These are phyloP conservation scores for Apiospora marii DNA, from an alignment of 2,329 filamentous ascomycete genomes.

Conservation along the genomic window DNA sequence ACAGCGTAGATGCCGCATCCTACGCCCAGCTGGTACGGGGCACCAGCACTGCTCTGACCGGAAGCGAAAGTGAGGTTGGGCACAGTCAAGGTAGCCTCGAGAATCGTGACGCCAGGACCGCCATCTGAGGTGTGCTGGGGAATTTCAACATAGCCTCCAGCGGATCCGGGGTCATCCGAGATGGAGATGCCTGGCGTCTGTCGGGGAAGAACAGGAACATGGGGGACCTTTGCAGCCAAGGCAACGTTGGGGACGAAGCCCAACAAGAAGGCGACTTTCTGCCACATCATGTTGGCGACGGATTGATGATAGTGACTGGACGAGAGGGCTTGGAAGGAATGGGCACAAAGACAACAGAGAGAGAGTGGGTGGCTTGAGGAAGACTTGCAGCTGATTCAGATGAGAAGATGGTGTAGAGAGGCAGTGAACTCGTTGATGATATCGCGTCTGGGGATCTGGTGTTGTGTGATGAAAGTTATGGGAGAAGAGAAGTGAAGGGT, in stretches of 20 bases:
- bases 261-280: constrained; percentile 1
- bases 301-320: background rate
- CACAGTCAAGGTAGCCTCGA: constrained; percentile 6
- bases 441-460: background rate
- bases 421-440: background rate
- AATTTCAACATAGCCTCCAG: background rate
- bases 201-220: background rate
- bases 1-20: background rate
- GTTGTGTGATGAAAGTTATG: background rate
- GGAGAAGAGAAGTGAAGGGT: background rate
- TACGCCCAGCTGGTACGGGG: background rate
- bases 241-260: background rate
- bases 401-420: background rate
- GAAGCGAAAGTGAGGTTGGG: constrained; percentile 13
- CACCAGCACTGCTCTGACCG: background rate
- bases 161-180: rapidly evolving
- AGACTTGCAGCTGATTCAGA: background rate
- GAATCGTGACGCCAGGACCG: background rate
- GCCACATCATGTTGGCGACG: constrained; percentile 1
- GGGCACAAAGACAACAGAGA: background rate
- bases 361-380: background rate
- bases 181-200: background rate
- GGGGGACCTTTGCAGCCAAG: background rate
- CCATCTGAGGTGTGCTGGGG: background rate
- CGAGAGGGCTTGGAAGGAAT: background rate